phyloP scores from a whole-genome alignment of 345 rosid species.

The Populus pruinosa region DNA sequence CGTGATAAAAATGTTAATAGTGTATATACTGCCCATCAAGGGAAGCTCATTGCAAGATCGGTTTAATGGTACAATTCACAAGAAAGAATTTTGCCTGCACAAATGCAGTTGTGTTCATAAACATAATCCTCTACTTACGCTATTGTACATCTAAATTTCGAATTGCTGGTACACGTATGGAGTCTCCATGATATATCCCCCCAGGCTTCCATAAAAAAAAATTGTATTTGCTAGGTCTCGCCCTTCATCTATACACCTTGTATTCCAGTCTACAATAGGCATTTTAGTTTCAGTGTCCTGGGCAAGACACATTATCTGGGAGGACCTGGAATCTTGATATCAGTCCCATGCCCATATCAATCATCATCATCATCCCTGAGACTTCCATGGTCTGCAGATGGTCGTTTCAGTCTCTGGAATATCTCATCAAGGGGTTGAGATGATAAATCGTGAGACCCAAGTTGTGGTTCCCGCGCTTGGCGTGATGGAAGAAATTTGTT shows the following conservation, averaged over 20 bases:
- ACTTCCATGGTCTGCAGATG: constrained; percentile 39
- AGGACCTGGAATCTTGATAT: constrained; percentile 21
- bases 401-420: constrained; percentile 82
- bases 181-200: constrained; percentile 14
- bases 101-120: not conserved
- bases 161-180: not conserved
- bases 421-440: constrained; percentile 78
- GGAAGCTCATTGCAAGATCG: not conserved
- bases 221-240: not conserved
- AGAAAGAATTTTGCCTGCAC: constrained; percentile 7
- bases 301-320: constrained; percentile 25
- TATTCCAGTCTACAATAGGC: constrained; percentile 12
- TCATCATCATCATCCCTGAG: constrained; percentile 37
- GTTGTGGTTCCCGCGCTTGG: constrained; percentile 47
- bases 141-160: constrained; percentile 4
- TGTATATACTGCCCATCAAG: not conserved
- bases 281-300: not conserved
- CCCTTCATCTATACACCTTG: constrained; percentile 25
- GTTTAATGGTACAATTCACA: constrained; percentile 8
- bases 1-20: not conserved
- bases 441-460: constrained; percentile 32
- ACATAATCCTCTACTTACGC: not conserved
- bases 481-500: constrained; percentile 65
- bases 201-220: not conserved
- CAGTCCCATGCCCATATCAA: constrained; percentile 17